Evolutionary conservation across 208 protist genomes (phyloP).

Genomic region (Leishmania lainsoni): DNA sequence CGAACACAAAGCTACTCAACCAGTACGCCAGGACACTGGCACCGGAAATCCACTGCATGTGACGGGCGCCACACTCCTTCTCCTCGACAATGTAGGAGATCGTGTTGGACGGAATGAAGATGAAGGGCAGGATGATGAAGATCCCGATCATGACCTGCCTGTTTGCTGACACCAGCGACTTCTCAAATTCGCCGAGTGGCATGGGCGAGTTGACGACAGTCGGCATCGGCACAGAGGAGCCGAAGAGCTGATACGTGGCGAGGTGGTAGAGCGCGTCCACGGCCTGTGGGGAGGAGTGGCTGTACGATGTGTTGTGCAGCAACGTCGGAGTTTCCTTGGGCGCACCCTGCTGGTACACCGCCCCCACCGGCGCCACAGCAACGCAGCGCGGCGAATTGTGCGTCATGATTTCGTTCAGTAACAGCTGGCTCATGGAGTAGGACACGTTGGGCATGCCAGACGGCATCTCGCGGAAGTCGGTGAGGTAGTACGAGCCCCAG

Average conservation of each 20-base stretch:
- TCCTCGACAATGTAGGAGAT: conserved; percentile 83
- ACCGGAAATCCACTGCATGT: conserved; percentile 87
- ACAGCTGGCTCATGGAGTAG: conserved; percentile 36
- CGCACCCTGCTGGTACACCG: conserved; percentile 24
- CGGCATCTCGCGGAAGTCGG: conserved; percentile 25
- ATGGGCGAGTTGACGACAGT: conserved; percentile 69
- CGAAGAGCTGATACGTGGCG: conserved; percentile 52
- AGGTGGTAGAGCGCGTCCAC: conserved; percentile 66
- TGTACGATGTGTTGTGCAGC: conserved; percentile 65
- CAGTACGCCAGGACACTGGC: conserved; percentile 72
- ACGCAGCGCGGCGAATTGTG: conserved; percentile 50
- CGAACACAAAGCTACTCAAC: conserved; percentile 80
- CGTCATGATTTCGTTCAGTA: conserved; percentile 34
- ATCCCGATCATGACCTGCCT: conserved; percentile 73
- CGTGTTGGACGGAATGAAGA: conserved; percentile 80
- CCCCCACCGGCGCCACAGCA: conserved; percentile 43
- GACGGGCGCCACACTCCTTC: conserved; percentile 68
- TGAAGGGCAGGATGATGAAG: conserved; percentile 83
- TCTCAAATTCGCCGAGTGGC: conserved; percentile 60
- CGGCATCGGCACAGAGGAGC: conserved; percentile 20
- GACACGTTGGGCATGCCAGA: conserved; percentile 31
- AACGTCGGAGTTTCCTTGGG: conserved; percentile 36
- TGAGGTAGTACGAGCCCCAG: conserved; percentile 35
- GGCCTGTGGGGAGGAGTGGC: conserved; percentile 58
- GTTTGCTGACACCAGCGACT: conserved; percentile 48